phyloP scores from a whole-genome alignment of 805 yeast species.

The Saccharomyces eubayanus region DNA sequence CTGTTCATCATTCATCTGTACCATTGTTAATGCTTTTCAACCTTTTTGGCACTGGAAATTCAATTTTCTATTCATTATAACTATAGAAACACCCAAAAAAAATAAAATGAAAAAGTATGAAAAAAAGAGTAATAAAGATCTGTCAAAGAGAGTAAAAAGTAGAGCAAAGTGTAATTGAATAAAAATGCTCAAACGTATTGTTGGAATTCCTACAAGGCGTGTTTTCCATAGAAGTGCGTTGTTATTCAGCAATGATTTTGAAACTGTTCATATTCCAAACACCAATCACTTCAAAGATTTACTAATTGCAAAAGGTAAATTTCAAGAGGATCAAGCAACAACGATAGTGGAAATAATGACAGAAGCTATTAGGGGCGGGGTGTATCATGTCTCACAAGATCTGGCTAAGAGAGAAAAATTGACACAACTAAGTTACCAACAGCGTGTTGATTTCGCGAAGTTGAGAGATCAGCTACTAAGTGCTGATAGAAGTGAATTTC shows the following conservation, averaged over 20 bases:
- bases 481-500: slow-evolving; percentile 79
- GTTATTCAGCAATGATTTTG: slow-evolving; percentile 8
- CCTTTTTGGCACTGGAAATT: not conserved
- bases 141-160: not conserved
- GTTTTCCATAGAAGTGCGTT: slow-evolving; percentile 4
- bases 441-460: slow-evolving; percentile 93
- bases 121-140: not conserved
- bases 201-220: slow-evolving; percentile 6
- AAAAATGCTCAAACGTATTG: not conserved
- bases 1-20: not conserved
- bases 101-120: not conserved
- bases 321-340: slow-evolving; percentile 67
- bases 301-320: slow-evolving; percentile 56
- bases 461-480: slow-evolving; percentile 85
- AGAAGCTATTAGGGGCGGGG: slow-evolving; percentile 71
- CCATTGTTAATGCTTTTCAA: not conserved
- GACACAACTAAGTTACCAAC: slow-evolving; percentile 83
- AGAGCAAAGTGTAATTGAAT: not conserved
- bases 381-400: slow-evolving; percentile 62
- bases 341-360: slow-evolving; percentile 68
- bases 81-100: not conserved
- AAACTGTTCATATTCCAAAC: slow-evolving; percentile 46
- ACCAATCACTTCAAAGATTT: slow-evolving; percentile 66
- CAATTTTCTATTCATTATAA: not conserved
- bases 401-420: slow-evolving; percentile 80